Evolutionary conservation across 2,329 filamentous ascomycete genomes (phyloP), one percentile per base, ranked within the genome.

Genomic region (Diaporthe batatas): DNA sequence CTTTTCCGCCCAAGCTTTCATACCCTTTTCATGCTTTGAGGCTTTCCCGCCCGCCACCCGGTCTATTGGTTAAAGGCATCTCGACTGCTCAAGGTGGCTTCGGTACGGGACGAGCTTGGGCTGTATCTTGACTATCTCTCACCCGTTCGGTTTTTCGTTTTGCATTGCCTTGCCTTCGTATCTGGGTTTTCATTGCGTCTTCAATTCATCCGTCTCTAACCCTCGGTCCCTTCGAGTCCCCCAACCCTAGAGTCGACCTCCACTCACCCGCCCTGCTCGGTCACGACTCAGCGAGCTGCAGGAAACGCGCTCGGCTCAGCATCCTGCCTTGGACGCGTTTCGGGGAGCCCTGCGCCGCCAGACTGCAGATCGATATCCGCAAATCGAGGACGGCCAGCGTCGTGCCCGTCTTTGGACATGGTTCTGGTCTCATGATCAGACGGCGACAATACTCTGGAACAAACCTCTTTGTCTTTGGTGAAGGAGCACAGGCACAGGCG

Each of bases 401-500:
- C 71, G 53, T 55, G 53, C 23, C 18, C 25, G 18, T 64, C n/a
- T 18, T 44, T 47, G 58, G 71, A 25, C 64, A 74, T 74, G 73
- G 53, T 74, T 51, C 55, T 16, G 53, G 51, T 47, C 25, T 25
- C 29, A 44, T 69, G 12, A 58, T 64, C 47, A 53, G 32, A 58
- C 68, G 55, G 51, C 36, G 44, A 67, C 58, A 54, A 71, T 44
- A 73, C 53, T 42, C 32, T 55, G 25, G 65, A 23, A 42, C 68
- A 73, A 57, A 14, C 32, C 21, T 12, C 54, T 62, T 29, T 47
- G 57, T 72, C 51, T 58, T 58, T 67, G 54, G 54, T 47, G 53
- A 25, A 36, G 54, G 59, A 72, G 67, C 73, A 65, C 64, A 72
- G 53, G 67, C 73, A 65, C 64, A 72, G 53, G 64, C 75, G 44